Base-by-base conservation (phyloP, 2,329 filamentous ascomycete genomes). In the Talaromyces funiculosus region DNA sequence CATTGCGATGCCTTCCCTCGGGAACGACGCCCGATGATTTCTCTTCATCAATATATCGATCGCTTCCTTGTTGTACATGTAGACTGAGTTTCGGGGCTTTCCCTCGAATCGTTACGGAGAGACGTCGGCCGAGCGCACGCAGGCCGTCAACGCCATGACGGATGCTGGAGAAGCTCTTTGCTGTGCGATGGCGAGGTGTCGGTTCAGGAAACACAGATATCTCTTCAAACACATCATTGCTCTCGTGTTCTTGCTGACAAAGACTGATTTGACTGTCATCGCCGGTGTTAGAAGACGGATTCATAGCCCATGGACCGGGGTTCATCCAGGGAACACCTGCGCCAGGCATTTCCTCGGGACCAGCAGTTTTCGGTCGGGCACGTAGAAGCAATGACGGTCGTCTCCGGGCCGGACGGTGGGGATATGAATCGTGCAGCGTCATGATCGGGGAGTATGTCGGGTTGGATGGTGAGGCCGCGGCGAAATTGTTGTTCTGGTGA, bases 91-190 rank as follows among this genome's bases (percentile, higher is more conserved):
- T 70, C 3, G 73, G 72, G 8, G 71, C 69, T 65, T 75, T 77
- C 59, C 67, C 67, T 47, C 75, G 74, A 56, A 77, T 64, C 14
- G 70, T 74, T 24, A 78, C 69, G 4, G 76, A 78, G 51, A 77
- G 63, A 9, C 75, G 72, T 62, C 75, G 75, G 14, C 73, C 73
- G 24, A 77, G 67, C 8, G 75, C 74, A 35, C 74, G 72, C 57
- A 78, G 61, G 4, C 75, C 76, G 60, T 75, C 61, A 62, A 77
- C 73, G 3, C 74, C 72, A 61, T 77, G 74, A 51, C 74, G 72
- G 57, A 78, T 64, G 38, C 66, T 74, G 38, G 76, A 78, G 64
- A 78, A 77, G 62, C 75, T 78, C 66, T 75, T 77, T 55, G 74
- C 67, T 42, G 66, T 64, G 35, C 72, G 73, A 24, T 70, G 72